A percentile compares a stretch with the other conserved stretches of the same genome.
phyloP scores from a whole-genome alignment of 2,329 filamentous ascomycete species.

The Ilyonectria robusta region DNA sequence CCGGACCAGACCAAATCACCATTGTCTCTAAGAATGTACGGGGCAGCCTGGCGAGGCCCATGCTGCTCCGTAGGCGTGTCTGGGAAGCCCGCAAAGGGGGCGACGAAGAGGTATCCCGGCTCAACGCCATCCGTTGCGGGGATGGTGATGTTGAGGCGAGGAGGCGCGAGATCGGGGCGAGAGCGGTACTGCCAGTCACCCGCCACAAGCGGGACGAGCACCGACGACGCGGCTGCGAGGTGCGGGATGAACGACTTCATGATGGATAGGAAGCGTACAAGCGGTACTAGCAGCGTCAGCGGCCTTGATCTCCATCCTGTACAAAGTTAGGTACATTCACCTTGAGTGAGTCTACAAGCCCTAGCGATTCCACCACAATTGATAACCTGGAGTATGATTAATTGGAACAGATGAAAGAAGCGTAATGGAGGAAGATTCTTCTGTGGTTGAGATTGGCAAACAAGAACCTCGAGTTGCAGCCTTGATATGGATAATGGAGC shows the following conservation, averaged over 20 bases:
- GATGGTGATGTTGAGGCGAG: conserved; percentile 59
- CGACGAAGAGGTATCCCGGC: conserved; percentile 61
- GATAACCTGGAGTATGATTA: conserved; percentile 1
- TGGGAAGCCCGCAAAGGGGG: conserved; percentile 54
- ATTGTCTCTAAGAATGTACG: conserved; percentile 69
- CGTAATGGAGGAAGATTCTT: neutral
- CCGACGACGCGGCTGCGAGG: conserved; percentile 18
- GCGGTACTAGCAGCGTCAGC: conserved; percentile 38
- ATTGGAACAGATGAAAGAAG: neutral
- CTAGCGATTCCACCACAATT: conserved; percentile 33
- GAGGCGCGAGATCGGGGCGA: conserved; percentile 50
- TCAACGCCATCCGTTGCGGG: conserved; percentile 57
- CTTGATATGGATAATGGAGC: conserved; percentile 2
- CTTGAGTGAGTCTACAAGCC: conserved; percentile 36
- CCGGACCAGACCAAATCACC: conserved; percentile 72
- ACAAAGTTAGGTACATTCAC: conserved; percentile 44
- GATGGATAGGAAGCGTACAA: conserved; percentile 17
- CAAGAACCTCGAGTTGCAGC: neutral
- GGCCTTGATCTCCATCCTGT: conserved; percentile 35
- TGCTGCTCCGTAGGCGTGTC: conserved; percentile 56
- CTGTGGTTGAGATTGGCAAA: neutral
- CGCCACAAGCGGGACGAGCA: conserved; percentile 13
- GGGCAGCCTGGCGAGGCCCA: conserved; percentile 65
- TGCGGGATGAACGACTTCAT: conserved; percentile 29
- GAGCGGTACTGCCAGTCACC: conserved; percentile 34